Evolutionary conservation across 108 stramenopile genomes (phyloP).

Genomic region (Parmales sp.): DNA sequence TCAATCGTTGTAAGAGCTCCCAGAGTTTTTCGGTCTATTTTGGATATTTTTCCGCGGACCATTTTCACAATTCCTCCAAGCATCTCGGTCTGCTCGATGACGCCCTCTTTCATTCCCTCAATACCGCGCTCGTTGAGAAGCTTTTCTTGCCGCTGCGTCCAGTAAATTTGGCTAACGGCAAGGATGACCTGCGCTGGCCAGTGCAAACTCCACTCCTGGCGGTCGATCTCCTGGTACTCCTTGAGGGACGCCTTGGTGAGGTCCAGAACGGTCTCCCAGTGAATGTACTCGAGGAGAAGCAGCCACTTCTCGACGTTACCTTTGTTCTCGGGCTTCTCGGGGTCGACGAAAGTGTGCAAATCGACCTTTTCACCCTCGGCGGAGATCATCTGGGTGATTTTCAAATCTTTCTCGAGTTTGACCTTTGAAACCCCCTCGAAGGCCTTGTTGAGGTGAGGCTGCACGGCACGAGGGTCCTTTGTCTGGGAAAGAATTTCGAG

Average conservation of each 20-base stretch:
- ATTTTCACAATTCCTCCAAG: slow-evolving; percentile 31
- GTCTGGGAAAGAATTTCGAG: slow-evolving; percentile 58
- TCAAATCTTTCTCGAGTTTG: slow-evolving; percentile 39
- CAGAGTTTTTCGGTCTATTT: slow-evolving; percentile 44
- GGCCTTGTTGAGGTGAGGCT: slow-evolving; percentile 53
- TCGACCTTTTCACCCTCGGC: slow-evolving; percentile 45
- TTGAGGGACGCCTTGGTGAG: slow-evolving; percentile 31
- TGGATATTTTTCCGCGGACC: slow-evolving; percentile 46
- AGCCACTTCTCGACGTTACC: slow-evolving; percentile 60
- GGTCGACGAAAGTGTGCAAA: slow-evolving; percentile 38
- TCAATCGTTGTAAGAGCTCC: slow-evolving; percentile 53
- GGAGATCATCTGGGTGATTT: slow-evolving; percentile 46
- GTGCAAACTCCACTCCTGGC: slow-evolving; percentile 41
- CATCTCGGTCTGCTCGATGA: slow-evolving; percentile 17
- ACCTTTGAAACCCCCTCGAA: slow-evolving; percentile 56
- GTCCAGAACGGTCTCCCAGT: slow-evolving; percentile 44
- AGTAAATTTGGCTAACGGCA: slow-evolving; percentile 39
- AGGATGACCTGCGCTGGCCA: slow-evolving; percentile 59
- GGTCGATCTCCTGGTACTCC: slow-evolving; percentile 33
- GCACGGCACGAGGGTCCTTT: slow-evolving; percentile 53
- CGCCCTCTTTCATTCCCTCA: slow-evolving; percentile 29
- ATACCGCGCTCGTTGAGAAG: slow-evolving; percentile 22
- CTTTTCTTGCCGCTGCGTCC: slow-evolving; percentile 42
- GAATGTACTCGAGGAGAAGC: slow-evolving; percentile 37
- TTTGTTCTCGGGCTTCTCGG: slow-evolving; percentile 45